Evolutionary conservation across 331 rosid species (phyloP).

Genomic region (Malus hybrid): DNA sequence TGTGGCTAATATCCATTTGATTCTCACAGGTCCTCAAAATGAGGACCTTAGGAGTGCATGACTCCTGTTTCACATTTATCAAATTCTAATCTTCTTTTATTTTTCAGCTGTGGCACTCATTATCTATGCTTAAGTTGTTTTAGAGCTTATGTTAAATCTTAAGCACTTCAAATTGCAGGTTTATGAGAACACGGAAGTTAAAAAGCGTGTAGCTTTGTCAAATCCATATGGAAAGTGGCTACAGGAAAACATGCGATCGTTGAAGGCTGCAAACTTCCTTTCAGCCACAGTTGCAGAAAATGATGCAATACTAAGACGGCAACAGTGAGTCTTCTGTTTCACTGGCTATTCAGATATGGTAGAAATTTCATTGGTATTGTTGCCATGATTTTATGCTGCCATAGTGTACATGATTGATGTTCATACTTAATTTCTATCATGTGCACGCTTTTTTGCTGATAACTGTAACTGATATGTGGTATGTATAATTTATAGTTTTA

Average conservation of each 20-base stretch:
- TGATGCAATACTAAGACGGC: conserved; percentile 72
- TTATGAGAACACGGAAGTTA: conserved; percentile 92
- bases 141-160: conserved; percentile 12
- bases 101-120: neutral
- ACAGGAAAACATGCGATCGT: conserved; percentile 65
- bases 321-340: conserved; percentile 72
- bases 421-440: neutral
- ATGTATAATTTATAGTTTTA: neutral
- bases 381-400: neutral
- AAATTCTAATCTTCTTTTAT: neutral
- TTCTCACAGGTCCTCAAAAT: too few relatives aligned
- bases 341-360: neutral
- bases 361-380: neutral
- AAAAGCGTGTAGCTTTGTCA: conserved; percentile 81
- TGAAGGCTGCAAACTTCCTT: conserved; percentile 71
- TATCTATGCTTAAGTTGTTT: neutral
- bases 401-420: neutral
- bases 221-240: conserved; percentile 91
- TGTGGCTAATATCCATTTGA: too few relatives aligned
- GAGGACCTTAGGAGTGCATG: too few relatives aligned
- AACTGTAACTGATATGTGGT: neutral
- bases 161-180: conserved; percentile 52
- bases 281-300: conserved; percentile 69
- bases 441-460: neutral
- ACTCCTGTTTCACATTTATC: neutral